phyloP scores from a whole-genome alignment of 140 eudicot genomes.

The Ambrosia hybrid region DNA sequence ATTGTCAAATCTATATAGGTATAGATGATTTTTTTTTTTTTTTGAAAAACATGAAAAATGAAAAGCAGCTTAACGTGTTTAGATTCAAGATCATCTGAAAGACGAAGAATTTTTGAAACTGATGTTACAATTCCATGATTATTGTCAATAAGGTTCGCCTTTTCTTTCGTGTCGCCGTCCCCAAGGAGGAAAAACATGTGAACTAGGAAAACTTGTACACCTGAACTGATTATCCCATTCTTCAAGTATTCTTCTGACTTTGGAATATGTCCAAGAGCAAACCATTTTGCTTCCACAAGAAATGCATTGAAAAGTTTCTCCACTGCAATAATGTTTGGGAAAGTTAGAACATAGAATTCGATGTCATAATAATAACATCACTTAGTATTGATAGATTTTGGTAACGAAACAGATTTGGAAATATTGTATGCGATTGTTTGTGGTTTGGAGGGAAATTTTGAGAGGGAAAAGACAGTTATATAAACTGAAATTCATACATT shows the following conservation, averaged over 20 bases:
- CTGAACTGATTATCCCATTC: conserved; percentile 54
- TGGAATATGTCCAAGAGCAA: conserved; percentile 42
- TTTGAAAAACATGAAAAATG: background rate
- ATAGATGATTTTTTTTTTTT: too few species aligned
- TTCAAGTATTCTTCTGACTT: conserved; percentile 48
- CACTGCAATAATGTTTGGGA: conserved; percentile 40
- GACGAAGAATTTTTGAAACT: conserved; percentile 51
- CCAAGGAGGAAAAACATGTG: conserved; percentile 62
- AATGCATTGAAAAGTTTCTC: conserved; percentile 57
- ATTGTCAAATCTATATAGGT: too few species aligned
- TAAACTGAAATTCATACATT: too few species aligned
- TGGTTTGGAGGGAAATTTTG: too few species aligned
- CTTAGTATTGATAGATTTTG: background rate
- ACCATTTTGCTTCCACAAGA: conserved; percentile 65
- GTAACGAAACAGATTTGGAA: too few species aligned
- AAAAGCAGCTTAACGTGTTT: conserved; percentile 45
- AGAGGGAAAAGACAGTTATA: too few species aligned
- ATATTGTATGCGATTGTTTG: too few species aligned
- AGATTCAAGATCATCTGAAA: conserved; percentile 66
- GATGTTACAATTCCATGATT: conserved; percentile 34
- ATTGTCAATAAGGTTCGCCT: conserved; percentile 1
- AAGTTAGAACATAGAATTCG: background rate
- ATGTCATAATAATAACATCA: background rate
- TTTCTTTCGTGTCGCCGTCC: conserved; percentile 23
- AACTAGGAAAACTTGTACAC: conserved; percentile 40